Conservation (phyloP, 1,284 basidiomycete genomes). For the Trichosporon faecale region DNA sequence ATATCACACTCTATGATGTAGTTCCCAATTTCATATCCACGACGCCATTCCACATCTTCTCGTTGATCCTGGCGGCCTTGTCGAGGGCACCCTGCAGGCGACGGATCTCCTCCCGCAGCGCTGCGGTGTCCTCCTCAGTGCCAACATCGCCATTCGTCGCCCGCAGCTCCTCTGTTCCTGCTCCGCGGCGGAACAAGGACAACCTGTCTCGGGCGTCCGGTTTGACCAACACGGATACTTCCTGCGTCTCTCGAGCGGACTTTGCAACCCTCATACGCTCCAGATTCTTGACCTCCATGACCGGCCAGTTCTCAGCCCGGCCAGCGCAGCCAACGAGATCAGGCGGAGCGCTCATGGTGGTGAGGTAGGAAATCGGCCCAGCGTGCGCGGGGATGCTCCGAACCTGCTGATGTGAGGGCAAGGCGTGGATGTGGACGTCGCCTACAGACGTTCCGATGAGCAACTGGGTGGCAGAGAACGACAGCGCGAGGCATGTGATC, state of each 20-base stretch:
- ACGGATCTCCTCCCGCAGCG: conserved; percentile 68
- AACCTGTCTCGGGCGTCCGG: background rate
- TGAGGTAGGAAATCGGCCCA: conserved; percentile 69
- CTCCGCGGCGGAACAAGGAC: background rate
- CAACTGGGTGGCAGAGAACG: conserved; percentile 67
- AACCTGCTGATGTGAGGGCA: conserved; percentile 83
- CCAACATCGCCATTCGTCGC: conserved; percentile 3
- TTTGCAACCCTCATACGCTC: conserved; percentile 47
- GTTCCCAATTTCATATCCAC: conserved; percentile 39
- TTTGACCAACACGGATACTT: conserved; percentile 34
- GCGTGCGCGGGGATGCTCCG: conserved; percentile 68
- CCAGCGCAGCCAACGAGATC: conserved; percentile 64
- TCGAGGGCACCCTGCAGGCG: conserved; percentile 65
- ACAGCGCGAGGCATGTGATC: conserved; percentile 70
- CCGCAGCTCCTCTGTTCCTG: background rate
- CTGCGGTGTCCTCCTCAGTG: conserved; percentile 51
- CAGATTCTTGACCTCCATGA: conserved; percentile 48
- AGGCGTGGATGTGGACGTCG: conserved; percentile 76
- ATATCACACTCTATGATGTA: background rate
- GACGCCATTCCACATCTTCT: conserved; percentile 82
- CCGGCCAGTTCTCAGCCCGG: conserved; percentile 32
- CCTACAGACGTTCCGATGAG: conserved; percentile 71
- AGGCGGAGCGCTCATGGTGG: conserved; percentile 72
- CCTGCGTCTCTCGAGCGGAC: conserved; percentile 37
- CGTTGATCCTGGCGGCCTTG: conserved; percentile 78